Percentiles rank a stretch among this genome's conserved stretches.
phyloP scores from a whole-genome alignment of 257 asterid genomes.

The Ophiorrhiza pumila region DNA sequence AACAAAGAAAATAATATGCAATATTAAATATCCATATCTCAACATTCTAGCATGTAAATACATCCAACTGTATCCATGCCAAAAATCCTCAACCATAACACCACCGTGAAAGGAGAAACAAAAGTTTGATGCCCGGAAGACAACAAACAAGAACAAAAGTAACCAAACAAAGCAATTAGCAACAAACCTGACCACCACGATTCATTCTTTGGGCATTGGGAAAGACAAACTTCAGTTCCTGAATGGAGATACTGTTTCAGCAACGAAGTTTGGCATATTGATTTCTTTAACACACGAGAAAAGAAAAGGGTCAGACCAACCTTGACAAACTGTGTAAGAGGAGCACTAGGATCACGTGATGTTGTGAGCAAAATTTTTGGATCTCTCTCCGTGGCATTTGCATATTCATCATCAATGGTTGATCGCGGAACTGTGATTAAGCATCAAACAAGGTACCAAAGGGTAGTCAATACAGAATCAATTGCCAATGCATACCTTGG shows the following conservation, averaged over 20 bases:
- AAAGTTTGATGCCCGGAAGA: neutral
- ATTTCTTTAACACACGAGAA: neutral
- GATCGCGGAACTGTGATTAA: conserved; percentile 64
- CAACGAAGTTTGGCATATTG: neutral
- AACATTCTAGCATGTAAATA: neutral
- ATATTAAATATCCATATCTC: neutral
- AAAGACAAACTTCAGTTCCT: conserved; percentile 86
- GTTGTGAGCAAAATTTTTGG: conserved; percentile 91
- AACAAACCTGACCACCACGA: conserved; percentile 95
- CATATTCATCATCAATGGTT: conserved; percentile 92
- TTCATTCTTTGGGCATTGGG: conserved; percentile 90
- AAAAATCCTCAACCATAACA: neutral
- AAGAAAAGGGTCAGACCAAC: conserved; percentile 27
- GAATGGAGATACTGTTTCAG: conserved; percentile 8
- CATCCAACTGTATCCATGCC: neutral
- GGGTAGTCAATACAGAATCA: neutral
- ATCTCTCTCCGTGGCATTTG: conserved; percentile 64
- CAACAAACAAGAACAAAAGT: conserved; percentile 4
- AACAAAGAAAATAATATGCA: neutral
- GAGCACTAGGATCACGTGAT: conserved; percentile 91
- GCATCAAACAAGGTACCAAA: neutral
- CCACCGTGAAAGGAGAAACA: neutral
- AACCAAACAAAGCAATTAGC: neutral
- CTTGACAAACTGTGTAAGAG: conserved; percentile 93
- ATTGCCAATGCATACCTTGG: neutral